A percentile compares a stretch with the other conserved stretches of the same genome.
Conservation (phyloP, 2,329 filamentous ascomycete genomes). For the Botrytis byssoidea region DNA sequence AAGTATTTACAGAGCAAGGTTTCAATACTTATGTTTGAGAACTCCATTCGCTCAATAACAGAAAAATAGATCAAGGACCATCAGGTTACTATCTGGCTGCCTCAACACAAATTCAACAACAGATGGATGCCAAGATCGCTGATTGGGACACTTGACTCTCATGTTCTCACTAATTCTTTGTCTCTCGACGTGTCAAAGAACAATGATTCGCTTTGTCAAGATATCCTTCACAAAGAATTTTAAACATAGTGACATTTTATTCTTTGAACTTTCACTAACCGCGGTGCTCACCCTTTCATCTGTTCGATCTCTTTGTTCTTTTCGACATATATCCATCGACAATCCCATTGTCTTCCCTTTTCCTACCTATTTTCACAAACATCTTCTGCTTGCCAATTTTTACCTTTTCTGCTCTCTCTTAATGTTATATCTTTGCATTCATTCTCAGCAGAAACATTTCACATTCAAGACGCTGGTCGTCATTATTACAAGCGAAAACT, state of each 20-base stretch:
- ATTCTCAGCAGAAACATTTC: neutral
- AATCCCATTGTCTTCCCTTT: conserved; percentile 7
- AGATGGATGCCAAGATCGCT: neutral
- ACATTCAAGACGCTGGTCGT: conserved; percentile 11
- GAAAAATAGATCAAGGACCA: neutral
- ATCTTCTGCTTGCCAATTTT: neutral
- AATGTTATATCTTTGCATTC: neutral
- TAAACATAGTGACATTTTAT: neutral
- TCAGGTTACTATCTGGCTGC: neutral
- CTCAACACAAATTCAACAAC: neutral
- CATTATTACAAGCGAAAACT: neutral
- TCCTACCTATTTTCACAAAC: neutral
- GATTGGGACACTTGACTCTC: neutral
- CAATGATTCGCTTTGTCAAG: neutral
- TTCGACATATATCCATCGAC: conserved; percentile 11
- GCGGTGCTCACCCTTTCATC: neutral
- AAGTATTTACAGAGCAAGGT: neutral
- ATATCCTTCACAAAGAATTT: neutral
- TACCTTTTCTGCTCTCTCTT: neutral
- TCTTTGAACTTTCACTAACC: neutral
- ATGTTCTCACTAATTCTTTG: neutral
- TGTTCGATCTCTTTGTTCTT: neutral
- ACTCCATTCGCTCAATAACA: neutral
- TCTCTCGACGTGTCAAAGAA: neutral
- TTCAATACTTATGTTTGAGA: too few species aligned